Evolutionary conservation across 2,329 filamentous ascomycete species (phyloP).

Genomic region (Bipolaris oryzae): DNA sequence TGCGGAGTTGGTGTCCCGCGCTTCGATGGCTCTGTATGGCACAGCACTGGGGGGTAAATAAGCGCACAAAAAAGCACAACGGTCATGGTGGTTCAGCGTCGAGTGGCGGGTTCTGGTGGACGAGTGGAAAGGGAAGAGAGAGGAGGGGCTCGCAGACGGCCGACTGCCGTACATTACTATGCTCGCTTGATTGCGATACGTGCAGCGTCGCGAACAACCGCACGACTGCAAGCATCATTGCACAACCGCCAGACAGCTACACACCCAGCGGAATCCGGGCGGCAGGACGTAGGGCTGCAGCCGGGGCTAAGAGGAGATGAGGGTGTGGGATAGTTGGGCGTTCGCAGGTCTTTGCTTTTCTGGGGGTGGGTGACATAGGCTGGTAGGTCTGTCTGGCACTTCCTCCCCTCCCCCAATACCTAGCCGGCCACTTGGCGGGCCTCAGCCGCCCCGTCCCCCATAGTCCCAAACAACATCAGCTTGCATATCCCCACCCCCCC

Average conservation of each 20-base stretch:
- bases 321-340: conserved; percentile 20
- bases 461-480: conserved; percentile 20
- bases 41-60: conserved; percentile 6
- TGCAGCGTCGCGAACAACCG: conserved; percentile 17
- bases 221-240: conserved; percentile 13
- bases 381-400: conserved; percentile 15
- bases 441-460: conserved; percentile 11
- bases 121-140: not conserved
- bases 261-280: conserved; percentile 18
- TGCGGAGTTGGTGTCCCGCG: conserved; percentile 33
- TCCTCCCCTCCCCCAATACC: not conserved
- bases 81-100: conserved; percentile 3
- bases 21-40: conserved; percentile 17
- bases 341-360: conserved; percentile 30
- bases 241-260: conserved; percentile 13
- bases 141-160: conserved; percentile 4
- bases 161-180: not conserved
- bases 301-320: conserved; percentile 18
- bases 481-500: conserved; percentile 9
- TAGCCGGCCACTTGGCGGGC: conserved; percentile 24
- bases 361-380: not conserved
- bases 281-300: conserved; percentile 35
- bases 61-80: conserved; percentile 21
- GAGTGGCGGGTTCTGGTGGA: conserved; percentile 6
- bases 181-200: conserved; percentile 15